phyloP scores from a whole-genome alignment of 2,329 filamentous ascomycete genomes.

The Emergomyces pasteurianus region DNA sequence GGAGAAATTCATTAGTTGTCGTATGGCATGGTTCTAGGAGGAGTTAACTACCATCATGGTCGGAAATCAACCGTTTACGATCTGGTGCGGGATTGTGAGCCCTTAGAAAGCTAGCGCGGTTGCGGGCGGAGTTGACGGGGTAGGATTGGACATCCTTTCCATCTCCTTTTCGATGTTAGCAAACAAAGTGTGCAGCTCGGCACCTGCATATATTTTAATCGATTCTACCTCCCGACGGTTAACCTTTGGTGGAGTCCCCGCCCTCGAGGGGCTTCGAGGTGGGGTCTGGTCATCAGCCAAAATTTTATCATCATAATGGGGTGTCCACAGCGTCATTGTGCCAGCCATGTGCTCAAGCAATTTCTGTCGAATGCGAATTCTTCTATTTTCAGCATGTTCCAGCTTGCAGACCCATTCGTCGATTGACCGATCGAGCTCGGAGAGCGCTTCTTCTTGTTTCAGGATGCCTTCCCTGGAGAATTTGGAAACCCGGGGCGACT shows the following conservation, averaged over 20 bases:
- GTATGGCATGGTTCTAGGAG: neutral
- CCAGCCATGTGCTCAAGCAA: slow-evolving; percentile 71
- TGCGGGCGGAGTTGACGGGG: slow-evolving; percentile 8
- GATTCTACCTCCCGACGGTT: slow-evolving; percentile 44
- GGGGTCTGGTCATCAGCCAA: slow-evolving; percentile 26
- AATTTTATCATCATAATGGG: neutral
- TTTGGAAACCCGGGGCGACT: slow-evolving; percentile 55
- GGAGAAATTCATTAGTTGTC: neutral
- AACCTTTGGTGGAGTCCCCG: slow-evolving; percentile 13
- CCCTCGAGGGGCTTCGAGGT: slow-evolving; percentile 47
- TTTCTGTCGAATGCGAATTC: slow-evolving; percentile 64
- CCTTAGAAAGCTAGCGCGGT: neutral
- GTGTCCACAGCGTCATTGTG: slow-evolving; percentile 42
- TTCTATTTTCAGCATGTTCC: slow-evolving; percentile 68
- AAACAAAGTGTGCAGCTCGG: slow-evolving; percentile 54
- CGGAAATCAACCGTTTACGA: neutral
- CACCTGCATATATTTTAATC: slow-evolving; percentile 56
- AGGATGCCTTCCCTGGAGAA: slow-evolving; percentile 65
- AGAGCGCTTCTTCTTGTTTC: slow-evolving; percentile 67
- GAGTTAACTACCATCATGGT: neutral
- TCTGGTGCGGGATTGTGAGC: neutral
- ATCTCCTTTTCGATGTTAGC: slow-evolving; percentile 55
- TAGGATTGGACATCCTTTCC: slow-evolving; percentile 26
- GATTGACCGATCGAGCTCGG: slow-evolving; percentile 64
- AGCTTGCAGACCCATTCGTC: slow-evolving; percentile 72